A percentile compares a stretch with the other conserved stretches of the same genome.
Evolutionary conservation across 192 early-diverging fungal genomes (phyloP).

Genomic region (Coemansia sp.): DNA sequence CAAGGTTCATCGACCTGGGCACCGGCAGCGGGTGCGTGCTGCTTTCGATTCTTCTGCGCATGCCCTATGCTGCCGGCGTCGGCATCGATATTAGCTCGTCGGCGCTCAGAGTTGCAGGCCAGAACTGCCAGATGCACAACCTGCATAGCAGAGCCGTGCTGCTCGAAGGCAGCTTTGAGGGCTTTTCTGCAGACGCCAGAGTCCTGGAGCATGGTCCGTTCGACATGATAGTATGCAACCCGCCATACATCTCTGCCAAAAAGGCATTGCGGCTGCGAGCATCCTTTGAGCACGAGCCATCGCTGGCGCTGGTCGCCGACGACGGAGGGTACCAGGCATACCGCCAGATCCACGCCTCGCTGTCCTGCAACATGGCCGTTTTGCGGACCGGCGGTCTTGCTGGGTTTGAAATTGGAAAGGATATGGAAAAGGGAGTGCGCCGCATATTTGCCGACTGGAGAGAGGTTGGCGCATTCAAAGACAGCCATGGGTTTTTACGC

Average conservation of each 20-base stretch:
- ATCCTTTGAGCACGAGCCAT: conserved; percentile 60
- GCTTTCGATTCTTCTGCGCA: conserved; percentile 56
- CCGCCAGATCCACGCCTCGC: conserved; percentile 30
- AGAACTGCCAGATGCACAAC: conserved; percentile 49
- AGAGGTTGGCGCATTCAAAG: conserved; percentile 42
- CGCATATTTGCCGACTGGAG: conserved; percentile 55
- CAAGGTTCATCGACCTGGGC: conserved; percentile 65
- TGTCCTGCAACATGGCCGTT: conserved; percentile 32
- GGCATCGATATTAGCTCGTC: conserved; percentile 66
- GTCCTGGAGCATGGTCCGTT: conserved; percentile 34
- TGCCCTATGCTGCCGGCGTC: conserved; percentile 44
- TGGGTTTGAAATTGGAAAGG: conserved; percentile 62
- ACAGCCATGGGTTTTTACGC: conserved; percentile 59
- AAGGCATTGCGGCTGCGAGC: conserved; percentile 35
- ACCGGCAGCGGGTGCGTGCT: conserved; percentile 75
- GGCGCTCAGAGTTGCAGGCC: conserved; percentile 56
- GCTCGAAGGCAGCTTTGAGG: conserved; percentile 48
- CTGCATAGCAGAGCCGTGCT: conserved; percentile 41
- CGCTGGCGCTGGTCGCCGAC: conserved; percentile 63
- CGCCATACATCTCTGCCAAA: conserved; percentile 63
- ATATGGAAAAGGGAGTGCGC: conserved; percentile 57
- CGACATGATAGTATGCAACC: conserved; percentile 72
- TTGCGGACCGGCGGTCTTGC: conserved; percentile 37
- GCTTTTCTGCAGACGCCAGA: conserved; percentile 25
- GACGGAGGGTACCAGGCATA: conserved; percentile 68